Evolutionary conservation across 2,329 filamentous ascomycete genomes (phyloP), one percentile per base, ranked within the genome.

Genomic region (Ambrosiella cleistominuta): DNA sequence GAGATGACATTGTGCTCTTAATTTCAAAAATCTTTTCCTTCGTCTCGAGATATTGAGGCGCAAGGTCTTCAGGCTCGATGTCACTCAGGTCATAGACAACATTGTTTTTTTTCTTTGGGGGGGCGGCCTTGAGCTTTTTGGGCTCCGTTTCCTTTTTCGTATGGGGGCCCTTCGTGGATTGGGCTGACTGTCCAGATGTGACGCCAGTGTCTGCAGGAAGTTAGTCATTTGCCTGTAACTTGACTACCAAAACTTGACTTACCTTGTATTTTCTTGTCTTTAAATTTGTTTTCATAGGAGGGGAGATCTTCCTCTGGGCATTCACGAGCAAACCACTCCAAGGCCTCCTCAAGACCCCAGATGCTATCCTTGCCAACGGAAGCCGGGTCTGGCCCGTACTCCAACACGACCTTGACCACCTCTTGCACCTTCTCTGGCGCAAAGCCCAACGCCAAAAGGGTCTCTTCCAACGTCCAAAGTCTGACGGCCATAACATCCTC

Each of bases 301-400:
- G 85, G 85, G 40, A 91, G 74, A 64, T 90, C 83, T 0, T 82
- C 78, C 62, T 75, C 71, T 12, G 76, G 71, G 64, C 84, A 87
- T 66, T 93, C 80, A 63, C 87, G 74, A n/a, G 88, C 87, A 57
- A 97, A 76, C 88, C 89, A 95, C 64, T 96, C 88, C 17, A 98
- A 69, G 35, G 86, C 82, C 69, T 95, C 90, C 61, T 94, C 85
- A 40, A 97, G 72, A 8, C 90, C 89, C 86, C 88, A 95, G 12
- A 89, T 78, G 49, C 76, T 76, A 62, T 88, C 85, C 63, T 81
- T 84, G 61, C 69, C 74, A 17, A 72, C 71, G 9, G 72, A 65
- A 2, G 75, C 71, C 57, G 84, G 76, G 62, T 81, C 82, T 37
- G 82, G 76, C 36, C 81, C 81, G 63, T 85, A 82, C 47, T 82